Evolutionary conservation across 139 green algal genomes (phyloP).

Genomic region (Ulvella scutata): DNA sequence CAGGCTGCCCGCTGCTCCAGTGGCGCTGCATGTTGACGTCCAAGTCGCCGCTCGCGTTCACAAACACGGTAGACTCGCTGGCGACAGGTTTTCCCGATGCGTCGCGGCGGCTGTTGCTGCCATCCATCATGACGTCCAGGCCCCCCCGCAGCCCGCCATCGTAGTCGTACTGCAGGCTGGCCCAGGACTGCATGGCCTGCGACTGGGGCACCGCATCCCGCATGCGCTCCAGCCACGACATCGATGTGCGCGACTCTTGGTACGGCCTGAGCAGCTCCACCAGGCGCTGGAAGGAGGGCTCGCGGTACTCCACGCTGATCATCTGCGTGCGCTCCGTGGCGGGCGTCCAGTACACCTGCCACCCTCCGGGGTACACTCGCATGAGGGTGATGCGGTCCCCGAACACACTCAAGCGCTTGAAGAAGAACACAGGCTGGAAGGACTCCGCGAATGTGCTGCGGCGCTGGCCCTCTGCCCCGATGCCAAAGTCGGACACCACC

Average conservation of each 20-base stretch:
- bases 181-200: not conserved
- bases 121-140: not conserved
- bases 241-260: not conserved
- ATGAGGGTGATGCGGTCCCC: not conserved
- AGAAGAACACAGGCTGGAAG: not conserved
- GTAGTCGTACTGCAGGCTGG: constrained; percentile 1
- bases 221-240: constrained; percentile 4
- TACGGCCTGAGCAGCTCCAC: constrained; percentile 2
- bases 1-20: too few relatives aligned
- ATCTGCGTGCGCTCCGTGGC: not conserved
- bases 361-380: not conserved
- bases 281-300: not conserved
- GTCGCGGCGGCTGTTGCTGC: not conserved
- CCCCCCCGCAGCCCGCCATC: not conserved
- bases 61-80: not conserved
- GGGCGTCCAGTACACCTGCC: constrained; percentile 1
- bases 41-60: not conserved
- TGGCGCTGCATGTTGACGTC: not conserved
- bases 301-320: not conserved
- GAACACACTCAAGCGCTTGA: not conserved
- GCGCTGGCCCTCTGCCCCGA: constrained; percentile 11
- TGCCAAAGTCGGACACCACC: constrained; percentile 29
- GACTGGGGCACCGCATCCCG: not conserved
- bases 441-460: not conserved
- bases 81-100: not conserved